A percentile compares a stretch with the other conserved stretches of the same genome.
These are phyloP conservation scores for Xylaria cubensis DNA, from an alignment of 495 filamentous ascomycete species.

Conservation along the genomic window DNA sequence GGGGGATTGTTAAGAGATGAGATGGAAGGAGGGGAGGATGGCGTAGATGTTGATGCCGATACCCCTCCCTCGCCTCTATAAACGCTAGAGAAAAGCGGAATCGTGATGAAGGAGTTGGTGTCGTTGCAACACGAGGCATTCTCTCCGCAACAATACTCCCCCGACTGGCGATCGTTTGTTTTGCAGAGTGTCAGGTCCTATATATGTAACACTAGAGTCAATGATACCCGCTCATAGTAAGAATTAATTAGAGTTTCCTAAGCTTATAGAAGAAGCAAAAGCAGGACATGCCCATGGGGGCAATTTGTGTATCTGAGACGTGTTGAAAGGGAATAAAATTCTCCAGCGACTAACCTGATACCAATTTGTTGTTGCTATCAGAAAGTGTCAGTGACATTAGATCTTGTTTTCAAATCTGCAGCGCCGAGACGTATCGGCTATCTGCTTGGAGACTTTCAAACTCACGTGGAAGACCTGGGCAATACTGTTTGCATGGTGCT, in stretches of 20 bases:
- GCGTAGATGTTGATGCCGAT: background rate
- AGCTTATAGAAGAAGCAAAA: too few species aligned
- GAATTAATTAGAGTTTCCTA: too few species aligned
- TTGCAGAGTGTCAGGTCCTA: conserved; percentile 14
- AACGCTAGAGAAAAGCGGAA: conserved; percentile 23
- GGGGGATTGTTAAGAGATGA: conserved; percentile 47
- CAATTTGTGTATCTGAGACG: too few species aligned
- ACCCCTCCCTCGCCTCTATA: background rate
- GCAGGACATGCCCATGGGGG: too few species aligned
- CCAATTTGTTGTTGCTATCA: too few species aligned
- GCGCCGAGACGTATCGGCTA: background rate
- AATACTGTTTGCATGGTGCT: conserved; percentile 24
- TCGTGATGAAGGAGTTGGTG: conserved; percentile 14
- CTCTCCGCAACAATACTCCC: conserved; percentile 31
- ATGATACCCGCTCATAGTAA: too few species aligned
- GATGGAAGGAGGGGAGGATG: background rate
- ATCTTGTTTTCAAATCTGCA: background rate
- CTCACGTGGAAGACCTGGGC: background rate
- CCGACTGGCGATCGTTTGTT: background rate
- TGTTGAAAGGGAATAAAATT: too few species aligned
- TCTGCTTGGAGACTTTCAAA: background rate
- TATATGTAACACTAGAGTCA: too few species aligned
- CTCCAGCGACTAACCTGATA: too few species aligned
- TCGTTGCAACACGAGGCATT: conserved; percentile 28
- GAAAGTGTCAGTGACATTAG: too few species aligned